A percentile compares a stretch with the other conserved stretches of the same genome.
phyloP scores from a whole-genome alignment of 768 basidiomycete species.

The Termitomyces sp. region DNA sequence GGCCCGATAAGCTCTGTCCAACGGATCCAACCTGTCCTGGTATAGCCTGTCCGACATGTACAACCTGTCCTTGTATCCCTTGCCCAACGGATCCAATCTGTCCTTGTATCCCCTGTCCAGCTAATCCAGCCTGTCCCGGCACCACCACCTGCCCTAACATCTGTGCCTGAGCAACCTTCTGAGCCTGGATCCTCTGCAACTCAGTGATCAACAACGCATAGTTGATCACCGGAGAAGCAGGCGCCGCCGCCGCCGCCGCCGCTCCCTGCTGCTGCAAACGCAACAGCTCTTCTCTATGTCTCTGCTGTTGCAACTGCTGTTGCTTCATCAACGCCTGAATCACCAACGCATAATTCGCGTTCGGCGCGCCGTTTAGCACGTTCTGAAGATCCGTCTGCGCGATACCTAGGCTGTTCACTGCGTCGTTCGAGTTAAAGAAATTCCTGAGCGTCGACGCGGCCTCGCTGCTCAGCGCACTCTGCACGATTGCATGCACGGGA shows the following conservation, averaged over 20 bases:
- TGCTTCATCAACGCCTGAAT: constrained; percentile 23
- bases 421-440: constrained; percentile 13
- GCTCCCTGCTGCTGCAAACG: constrained; percentile 3
- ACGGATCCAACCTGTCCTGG: not conserved
- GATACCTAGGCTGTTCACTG: not conserved
- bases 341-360: constrained; percentile 28
- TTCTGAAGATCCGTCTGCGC: constrained; percentile 21
- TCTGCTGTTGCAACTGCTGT: constrained; percentile 15
- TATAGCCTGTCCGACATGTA: too few species aligned
- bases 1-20: not conserved
- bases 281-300: constrained; percentile 11
- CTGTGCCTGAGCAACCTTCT: constrained; percentile 9
- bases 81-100: not conserved
- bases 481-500: constrained; percentile 6
- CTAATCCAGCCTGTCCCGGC: not conserved
- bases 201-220: constrained; percentile 17
- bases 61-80: not conserved
- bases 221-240: constrained; percentile 9
- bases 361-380: constrained; percentile 24
- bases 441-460: not conserved
- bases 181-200: constrained; percentile 12
- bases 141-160: not conserved
- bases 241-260: not conserved
- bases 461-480: not conserved
- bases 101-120: not conserved